phyloP scores from a whole-genome alignment of 2,329 filamentous ascomycete species.

The Byssochlamys sp. region DNA sequence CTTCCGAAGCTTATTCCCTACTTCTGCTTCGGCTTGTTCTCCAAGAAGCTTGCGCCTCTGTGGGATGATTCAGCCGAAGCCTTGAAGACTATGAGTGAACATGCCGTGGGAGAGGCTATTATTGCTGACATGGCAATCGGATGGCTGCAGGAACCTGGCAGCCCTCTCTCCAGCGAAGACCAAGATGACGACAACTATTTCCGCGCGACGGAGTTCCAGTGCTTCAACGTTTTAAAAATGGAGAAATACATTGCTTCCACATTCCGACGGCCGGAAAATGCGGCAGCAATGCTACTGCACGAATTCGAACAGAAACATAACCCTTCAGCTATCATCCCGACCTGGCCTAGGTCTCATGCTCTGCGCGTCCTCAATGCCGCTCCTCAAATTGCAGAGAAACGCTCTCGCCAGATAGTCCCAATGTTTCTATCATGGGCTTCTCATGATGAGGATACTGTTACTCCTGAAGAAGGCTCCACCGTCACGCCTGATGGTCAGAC shows the following conservation, averaged over 20 bases:
- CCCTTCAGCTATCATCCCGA: conserved; percentile 23
- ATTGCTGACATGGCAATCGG: conserved; percentile 64
- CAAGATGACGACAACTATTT: conserved; percentile 15
- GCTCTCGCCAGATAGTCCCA: conserved; percentile 74
- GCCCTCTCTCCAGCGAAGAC: conserved; percentile 14
- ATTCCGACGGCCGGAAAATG: conserved; percentile 44
- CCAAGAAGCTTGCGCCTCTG: conserved; percentile 70
- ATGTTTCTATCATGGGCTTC: conserved; percentile 74
- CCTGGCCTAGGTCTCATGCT: conserved; percentile 61
- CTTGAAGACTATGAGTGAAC: conserved; percentile 63
- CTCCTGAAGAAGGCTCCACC: conserved; percentile 12
- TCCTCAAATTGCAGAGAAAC: conserved; percentile 72
- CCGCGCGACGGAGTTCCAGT: conserved; percentile 59
- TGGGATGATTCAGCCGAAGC: conserved; percentile 77
- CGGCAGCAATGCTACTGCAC: conserved; percentile 50
- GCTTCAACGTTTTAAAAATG: conserved; percentile 60
- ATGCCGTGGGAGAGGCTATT: conserved; percentile 60
- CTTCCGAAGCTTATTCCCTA: conserved; percentile 63
- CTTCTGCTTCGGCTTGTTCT: conserved; percentile 82
- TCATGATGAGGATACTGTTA: conserved; percentile 37
- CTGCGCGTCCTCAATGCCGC: conserved; percentile 66
- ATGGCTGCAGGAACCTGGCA: conserved; percentile 53
- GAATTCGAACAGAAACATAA: conserved; percentile 57
- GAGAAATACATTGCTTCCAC: conserved; percentile 43
- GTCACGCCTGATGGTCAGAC: conserved; percentile 10